Percentiles rank a stretch among this genome's conserved stretches.
phyloP scores from a whole-genome alignment of 2,329 filamentous ascomycete species.

The Clarireedia homoeocarpa region DNA sequence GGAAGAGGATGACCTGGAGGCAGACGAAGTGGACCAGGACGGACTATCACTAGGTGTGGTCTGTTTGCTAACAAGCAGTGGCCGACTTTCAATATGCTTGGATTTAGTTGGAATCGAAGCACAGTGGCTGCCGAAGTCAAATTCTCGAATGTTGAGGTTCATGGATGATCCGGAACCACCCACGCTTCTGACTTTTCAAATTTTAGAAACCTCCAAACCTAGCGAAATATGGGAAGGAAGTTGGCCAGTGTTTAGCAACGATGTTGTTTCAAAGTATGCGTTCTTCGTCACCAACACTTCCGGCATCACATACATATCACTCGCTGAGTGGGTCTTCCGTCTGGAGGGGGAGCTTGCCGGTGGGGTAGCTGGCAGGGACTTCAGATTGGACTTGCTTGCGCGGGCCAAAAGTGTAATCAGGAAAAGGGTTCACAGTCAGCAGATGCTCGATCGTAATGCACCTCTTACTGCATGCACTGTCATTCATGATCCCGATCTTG shows the following conservation, averaged over 20 bases:
- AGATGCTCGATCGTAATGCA: slow-evolving; percentile 35
- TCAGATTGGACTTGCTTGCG: slow-evolving; percentile 52
- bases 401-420: slow-evolving; percentile 48
- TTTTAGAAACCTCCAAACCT: slow-evolving; percentile 49
- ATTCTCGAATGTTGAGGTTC: slow-evolving; percentile 37
- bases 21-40: slow-evolving; percentile 48
- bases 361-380: slow-evolving; percentile 50
- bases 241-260: slow-evolving; percentile 56
- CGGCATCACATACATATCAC: slow-evolving; percentile 51
- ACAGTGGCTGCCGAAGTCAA: slow-evolving; percentile 55
- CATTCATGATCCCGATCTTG: slow-evolving; percentile 53
- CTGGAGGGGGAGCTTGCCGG: slow-evolving; percentile 54
- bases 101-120: slow-evolving; percentile 56
- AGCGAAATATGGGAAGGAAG: slow-evolving; percentile 47
- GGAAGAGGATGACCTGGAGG: slow-evolving; percentile 54
- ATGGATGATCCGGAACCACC: slow-evolving; percentile 35
- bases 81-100: slow-evolving; percentile 53
- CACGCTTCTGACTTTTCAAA: slow-evolving; percentile 52
- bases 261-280: slow-evolving; percentile 53
- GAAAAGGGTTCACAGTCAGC: slow-evolving; percentile 50
- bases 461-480: slow-evolving; percentile 46
- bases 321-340: slow-evolving; percentile 56
- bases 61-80: slow-evolving; percentile 53
- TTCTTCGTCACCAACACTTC: slow-evolving; percentile 56
- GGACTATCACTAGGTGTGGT: slow-evolving; percentile 53